Conservation (phyloP, 2,329 filamentous ascomycete genomes). For the Sporothrix variecibatus region DNA sequence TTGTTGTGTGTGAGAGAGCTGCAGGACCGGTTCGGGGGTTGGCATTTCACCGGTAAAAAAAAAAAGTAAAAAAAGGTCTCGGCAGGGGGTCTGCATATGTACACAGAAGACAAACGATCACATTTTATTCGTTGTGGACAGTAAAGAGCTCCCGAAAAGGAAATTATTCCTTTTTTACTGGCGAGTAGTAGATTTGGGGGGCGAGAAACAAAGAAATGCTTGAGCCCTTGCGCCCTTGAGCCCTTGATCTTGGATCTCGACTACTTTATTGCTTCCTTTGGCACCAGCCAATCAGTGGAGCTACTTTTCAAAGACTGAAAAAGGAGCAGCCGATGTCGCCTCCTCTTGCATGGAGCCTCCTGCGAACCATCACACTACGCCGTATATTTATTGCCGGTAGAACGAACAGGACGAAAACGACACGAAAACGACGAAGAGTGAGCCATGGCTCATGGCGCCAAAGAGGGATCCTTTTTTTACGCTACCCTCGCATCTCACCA, state of each 20-base stretch:
- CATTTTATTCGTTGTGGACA: neutral
- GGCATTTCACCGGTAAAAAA: neutral
- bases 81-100: slow-evolving; percentile 5
- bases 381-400: slow-evolving; percentile 1
- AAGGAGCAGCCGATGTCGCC: slow-evolving; percentile 29
- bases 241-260: neutral
- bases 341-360: neutral
- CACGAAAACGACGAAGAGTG: neutral
- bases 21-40: neutral
- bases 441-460: neutral
- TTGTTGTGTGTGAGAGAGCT: neutral
- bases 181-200: neutral
- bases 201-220: neutral
- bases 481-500: neutral
- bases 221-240: too few relatives aligned
- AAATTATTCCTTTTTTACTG: slow-evolving; percentile 11
- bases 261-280: neutral
- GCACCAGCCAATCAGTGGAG: slow-evolving; percentile 23
- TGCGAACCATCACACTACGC: neutral
- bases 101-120: neutral
- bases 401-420: slow-evolving; percentile 17
- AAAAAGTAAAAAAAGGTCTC: neutral
- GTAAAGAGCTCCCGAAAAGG: slow-evolving; percentile 18
- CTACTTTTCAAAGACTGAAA: slow-evolving; percentile 26
- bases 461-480: neutral